Percentiles rank a stretch among this genome's conserved stretches.
Conservation (phyloP, 1,284 basidiomycete species). For the Erythrobasidium hasegawianum region DNA sequence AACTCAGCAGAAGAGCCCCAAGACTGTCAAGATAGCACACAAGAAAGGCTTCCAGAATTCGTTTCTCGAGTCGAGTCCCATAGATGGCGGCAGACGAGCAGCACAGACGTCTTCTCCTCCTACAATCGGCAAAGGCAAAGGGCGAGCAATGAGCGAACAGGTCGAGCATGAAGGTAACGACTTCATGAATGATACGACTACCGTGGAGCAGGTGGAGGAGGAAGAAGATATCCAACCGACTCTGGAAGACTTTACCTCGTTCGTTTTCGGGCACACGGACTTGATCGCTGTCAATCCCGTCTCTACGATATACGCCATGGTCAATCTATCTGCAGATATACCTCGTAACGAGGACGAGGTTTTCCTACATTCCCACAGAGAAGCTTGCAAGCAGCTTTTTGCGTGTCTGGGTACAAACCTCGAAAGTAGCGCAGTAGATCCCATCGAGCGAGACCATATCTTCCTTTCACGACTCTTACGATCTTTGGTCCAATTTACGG, state of each 20-base stretch:
- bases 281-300: not conserved
- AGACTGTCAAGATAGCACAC: not conserved
- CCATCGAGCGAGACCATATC: not conserved
- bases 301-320: constrained; percentile 6
- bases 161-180: constrained; percentile 7
- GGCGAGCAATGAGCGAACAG: constrained; percentile 4
- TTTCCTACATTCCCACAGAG: not conserved
- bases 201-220: not conserved
- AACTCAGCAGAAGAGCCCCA: not conserved
- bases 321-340: constrained; percentile 7
- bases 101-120: constrained; percentile 20
- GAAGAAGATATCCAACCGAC: not conserved
- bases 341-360: not conserved
- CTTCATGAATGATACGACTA: constrained; percentile 8
- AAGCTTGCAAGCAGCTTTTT: constrained; percentile 19
- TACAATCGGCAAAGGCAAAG: constrained; percentile 19
- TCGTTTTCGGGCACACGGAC: constrained; percentile 23
- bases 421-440: not conserved
- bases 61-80: constrained; percentile 19
- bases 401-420: not conserved
- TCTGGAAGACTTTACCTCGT: constrained; percentile 11
- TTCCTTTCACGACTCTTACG: constrained; percentile 8
- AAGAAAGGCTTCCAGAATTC: constrained; percentile 27
- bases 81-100: not conserved
- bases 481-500: constrained; percentile 4